Conservation (phyloP, 1,284 basidiomycete genomes). For the Ceratobasidium sp. region DNA sequence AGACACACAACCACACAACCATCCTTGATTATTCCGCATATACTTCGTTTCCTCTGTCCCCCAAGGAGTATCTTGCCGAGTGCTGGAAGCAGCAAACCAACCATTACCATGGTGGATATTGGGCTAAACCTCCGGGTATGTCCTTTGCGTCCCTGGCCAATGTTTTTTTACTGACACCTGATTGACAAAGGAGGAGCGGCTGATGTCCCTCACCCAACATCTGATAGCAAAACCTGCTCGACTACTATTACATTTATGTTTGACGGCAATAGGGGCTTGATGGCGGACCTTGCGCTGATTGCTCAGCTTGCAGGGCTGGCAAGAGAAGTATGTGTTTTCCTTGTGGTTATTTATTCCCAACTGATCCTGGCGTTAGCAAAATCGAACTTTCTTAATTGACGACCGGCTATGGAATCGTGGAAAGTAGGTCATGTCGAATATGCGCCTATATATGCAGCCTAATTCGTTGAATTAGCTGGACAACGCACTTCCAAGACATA, state of each 20-base stretch:
- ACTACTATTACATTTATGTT: constrained; percentile 73
- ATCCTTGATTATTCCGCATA: constrained; percentile 66
- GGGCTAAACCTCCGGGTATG: constrained; percentile 48
- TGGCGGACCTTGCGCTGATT: constrained; percentile 67
- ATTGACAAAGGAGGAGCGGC: constrained; percentile 45
- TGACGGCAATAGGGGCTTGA: constrained; percentile 66
- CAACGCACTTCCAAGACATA: constrained; percentile 66
- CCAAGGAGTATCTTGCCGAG: constrained; percentile 61
- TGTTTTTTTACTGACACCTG: neutral
- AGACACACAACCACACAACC: constrained; percentile 44
- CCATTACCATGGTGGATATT: constrained; percentile 59
- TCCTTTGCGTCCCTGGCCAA: constrained; percentile 3
- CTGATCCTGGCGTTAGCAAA: neutral
- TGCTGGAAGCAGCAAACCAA: constrained; percentile 59
- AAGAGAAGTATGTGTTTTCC: constrained; percentile 57
- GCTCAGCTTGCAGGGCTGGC: constrained; percentile 70
- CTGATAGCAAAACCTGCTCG: constrained; percentile 54
- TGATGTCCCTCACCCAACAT: constrained; percentile 58
- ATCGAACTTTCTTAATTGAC: constrained; percentile 58
- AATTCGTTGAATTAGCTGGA: constrained; percentile 57
- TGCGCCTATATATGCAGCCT: constrained; percentile 12
- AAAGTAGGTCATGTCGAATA: constrained; percentile 54
- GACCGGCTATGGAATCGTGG: constrained; percentile 72
- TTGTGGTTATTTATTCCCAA: neutral
- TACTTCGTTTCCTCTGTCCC: constrained; percentile 63